These are phyloP conservation scores for Clitoria ternatea DNA, from an alignment of 306 rosid species.

Conservation along the genomic window DNA sequence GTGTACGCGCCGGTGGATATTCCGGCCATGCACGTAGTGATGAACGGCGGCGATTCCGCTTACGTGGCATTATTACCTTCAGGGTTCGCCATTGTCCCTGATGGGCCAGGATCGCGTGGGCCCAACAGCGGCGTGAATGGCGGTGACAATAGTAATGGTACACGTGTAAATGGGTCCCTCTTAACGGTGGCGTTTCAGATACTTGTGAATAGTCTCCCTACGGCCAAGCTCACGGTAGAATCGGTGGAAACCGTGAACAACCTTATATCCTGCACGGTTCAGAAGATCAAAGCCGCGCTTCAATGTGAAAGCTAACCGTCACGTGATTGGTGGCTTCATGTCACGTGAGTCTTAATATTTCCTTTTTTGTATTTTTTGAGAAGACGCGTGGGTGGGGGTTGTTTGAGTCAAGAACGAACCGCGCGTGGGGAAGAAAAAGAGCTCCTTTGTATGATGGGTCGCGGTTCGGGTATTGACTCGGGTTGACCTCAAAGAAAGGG, in stretches of 20 bases:
- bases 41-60: conserved; percentile 97
- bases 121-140: background rate
- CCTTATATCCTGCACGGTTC: conserved; percentile 86
- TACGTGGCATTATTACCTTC: conserved; percentile 89
- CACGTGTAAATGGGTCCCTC: conserved; percentile 68
- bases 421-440: conserved; percentile 18
- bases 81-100: conserved; percentile 82
- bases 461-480: conserved; percentile 99
- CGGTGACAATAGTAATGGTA: background rate
- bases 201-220: conserved; percentile 83
- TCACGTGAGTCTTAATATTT: background rate
- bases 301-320: conserved; percentile 56
- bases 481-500: conserved; percentile 39
- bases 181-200: conserved; percentile 94
- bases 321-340: background rate
- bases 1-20: conserved; percentile 98
- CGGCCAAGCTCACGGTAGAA: conserved; percentile 90
- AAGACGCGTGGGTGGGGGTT: conserved; percentile 22
- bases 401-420: conserved; percentile 99
- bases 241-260: conserved; percentile 97
- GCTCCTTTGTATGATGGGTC: conserved; percentile 77
- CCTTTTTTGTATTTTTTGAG: background rate
- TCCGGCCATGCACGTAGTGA: conserved; percentile 96
- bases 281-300: conserved; percentile 87
- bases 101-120: conserved; percentile 65